Conservation (phyloP, 345 rosid species). For the Populus deltoides region DNA sequence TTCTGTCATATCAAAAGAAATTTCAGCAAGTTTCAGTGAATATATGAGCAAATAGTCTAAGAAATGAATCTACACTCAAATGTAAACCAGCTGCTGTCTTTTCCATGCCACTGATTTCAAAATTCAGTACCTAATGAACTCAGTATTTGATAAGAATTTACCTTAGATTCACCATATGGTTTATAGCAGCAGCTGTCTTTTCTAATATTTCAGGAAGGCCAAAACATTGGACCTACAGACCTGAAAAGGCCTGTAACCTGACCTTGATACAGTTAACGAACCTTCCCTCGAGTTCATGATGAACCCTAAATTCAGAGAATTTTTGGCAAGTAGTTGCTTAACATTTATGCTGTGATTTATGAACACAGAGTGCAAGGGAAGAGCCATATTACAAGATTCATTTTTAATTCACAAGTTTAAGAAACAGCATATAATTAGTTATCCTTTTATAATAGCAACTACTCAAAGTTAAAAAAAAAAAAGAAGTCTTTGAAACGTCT, state of each 20-base stretch:
- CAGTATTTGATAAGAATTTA: neutral
- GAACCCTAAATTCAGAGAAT: neutral
- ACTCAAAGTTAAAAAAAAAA: neutral
- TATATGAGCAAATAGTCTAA: neutral
- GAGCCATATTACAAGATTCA: neutral
- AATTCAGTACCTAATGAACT: neutral
- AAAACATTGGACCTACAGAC: neutral
- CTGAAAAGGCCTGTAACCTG: too few relatives aligned
- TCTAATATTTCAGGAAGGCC: neutral
- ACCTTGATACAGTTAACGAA: too few relatives aligned
- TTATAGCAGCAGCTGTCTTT: neutral
- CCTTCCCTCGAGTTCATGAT: too few relatives aligned
- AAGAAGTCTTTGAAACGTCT: neutral
- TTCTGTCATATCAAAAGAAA: conserved; percentile 47
- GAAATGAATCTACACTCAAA: neutral
- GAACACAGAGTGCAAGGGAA: neutral
- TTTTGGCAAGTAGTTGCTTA: neutral
- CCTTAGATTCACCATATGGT: neutral
- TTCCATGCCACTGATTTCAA: neutral
- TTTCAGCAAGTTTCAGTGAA: neutral
- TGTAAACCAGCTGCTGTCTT: neutral
- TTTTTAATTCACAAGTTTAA: neutral
- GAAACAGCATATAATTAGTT: neutral
- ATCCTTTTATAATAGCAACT: neutral
- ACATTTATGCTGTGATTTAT: neutral